These are phyloP conservation scores for Mucor piriformis DNA, from an alignment of 371 early-diverging fungal genomes.

Conservation along the genomic window DNA sequence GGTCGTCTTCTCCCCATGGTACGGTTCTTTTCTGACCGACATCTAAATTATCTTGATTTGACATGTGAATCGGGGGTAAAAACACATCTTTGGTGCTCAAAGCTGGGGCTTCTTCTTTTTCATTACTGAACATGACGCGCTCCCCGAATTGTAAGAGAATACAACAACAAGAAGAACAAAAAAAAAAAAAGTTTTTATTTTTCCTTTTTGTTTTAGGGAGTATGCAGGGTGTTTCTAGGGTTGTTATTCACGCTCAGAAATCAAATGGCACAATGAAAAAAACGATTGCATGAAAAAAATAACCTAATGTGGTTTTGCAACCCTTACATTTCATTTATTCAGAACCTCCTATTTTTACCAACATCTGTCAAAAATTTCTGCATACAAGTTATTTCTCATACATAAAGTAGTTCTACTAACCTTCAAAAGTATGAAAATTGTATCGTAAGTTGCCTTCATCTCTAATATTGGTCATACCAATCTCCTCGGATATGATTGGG, in stretches of 20 bases:
- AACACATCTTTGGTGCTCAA: slow-evolving; percentile 1
- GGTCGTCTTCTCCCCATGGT: slow-evolving; percentile 21
- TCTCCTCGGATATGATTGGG: too few relatives aligned
- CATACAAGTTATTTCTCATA: too few relatives aligned
- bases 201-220: not conserved
- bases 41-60: slow-evolving; percentile 6
- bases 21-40: slow-evolving; percentile 21
- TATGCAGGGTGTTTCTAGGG: not conserved
- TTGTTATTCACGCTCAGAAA: not conserved
- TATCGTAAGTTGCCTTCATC: too few relatives aligned
- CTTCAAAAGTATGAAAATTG: too few relatives aligned
- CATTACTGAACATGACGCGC: not conserved
- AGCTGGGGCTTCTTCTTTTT: not conserved
- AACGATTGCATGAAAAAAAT: too few relatives aligned
- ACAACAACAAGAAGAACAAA: not conserved
- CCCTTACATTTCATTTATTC: too few relatives aligned
- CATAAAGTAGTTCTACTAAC: too few relatives aligned
- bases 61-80: slow-evolving; percentile 16
- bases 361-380: too few relatives aligned
- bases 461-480: too few relatives aligned
- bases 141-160: not conserved
- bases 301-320: too few relatives aligned
- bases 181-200: not conserved
- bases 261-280: too few relatives aligned
- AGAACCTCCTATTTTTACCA: too few relatives aligned